Conservation (phyloP, 768 basidiomycete genomes). For the Hemileccinum rubropunctum region DNA sequence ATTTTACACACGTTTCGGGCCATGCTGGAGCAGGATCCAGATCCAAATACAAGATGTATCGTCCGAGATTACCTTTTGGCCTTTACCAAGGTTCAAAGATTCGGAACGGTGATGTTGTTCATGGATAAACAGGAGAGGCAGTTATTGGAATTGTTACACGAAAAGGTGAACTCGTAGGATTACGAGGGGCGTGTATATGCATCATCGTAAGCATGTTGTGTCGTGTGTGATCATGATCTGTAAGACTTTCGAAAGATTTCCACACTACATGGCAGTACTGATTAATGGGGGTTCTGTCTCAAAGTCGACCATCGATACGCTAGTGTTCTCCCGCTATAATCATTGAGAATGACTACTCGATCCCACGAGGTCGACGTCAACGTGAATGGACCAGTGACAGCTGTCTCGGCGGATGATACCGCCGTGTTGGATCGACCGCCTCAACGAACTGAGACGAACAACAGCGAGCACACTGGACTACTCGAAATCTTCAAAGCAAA, state of each 20-base stretch:
- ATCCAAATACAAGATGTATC: constrained; percentile 12
- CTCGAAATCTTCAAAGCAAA: constrained; percentile 52
- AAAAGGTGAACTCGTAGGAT: constrained; percentile 20
- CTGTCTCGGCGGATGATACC: neutral
- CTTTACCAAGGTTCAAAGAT: constrained; percentile 57
- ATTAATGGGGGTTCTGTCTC: too few species aligned
- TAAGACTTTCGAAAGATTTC: neutral
- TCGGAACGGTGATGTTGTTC: constrained; percentile 61
- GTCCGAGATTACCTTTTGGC: constrained; percentile 49
- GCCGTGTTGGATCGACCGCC: neutral
- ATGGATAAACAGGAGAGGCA: constrained; percentile 55
- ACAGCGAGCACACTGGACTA: constrained; percentile 2
- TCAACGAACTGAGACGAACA: neutral
- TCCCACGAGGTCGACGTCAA: neutral
- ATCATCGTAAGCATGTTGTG: neutral
- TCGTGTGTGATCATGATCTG: neutral
- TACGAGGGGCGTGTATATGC: neutral
- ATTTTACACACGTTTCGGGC: constrained; percentile 51
- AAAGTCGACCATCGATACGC: too few species aligned
- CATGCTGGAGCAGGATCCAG: constrained; percentile 23
- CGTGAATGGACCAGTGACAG: too few species aligned
- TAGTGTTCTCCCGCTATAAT: too few species aligned
- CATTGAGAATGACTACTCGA: constrained; percentile 6
- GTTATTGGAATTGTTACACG: constrained; percentile 47
- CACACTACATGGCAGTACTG: neutral